Base-by-base conservation (phyloP, 495 filamentous ascomycete species). In the Aspergillus kassunensis region DNA sequence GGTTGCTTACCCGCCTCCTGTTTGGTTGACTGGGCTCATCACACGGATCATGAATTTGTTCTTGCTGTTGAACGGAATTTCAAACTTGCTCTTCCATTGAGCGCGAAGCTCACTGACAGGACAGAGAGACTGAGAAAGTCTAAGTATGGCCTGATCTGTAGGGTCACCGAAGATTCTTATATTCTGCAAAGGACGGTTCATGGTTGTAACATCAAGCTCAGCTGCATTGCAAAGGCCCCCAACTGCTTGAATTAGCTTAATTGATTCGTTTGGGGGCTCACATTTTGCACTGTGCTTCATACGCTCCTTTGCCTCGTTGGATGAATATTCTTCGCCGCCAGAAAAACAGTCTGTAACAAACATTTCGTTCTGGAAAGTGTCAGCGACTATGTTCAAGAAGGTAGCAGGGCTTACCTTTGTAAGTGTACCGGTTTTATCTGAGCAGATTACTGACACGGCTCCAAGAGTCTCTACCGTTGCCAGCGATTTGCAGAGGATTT, bases 381-480 rank as follows among this genome's bases (percentile, higher is more conserved):
- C 13, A 39, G 45, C 29, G 36, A 34, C 19, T 6, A 5, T 4
- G 10, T 25, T 12, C 23, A n/a, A 1, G 6, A 36, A n/a, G 4
- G 10, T 0, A 15, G 40, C 1, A 15, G 37, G 21, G 23, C 11
- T 13, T 58, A 79, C 77, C 67, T 78, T 71, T 0, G 85, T 87
- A 27, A 87, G 66, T 0, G 84, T 87, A 10, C 84, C 85, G 0
- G 84, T 87, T 64, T 86, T 88, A 57, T 87, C 84, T 1, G 78
- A 85, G 62, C 83, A 87, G 37, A 87, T 83, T 13, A 85, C 79
- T 1, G 75, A 79, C 1, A 88, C 85, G 9, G 81, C 72, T 1
- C 85, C 85, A 0, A 88, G 71, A 0, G 84, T 87, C 65, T 89
- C 86, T 1, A 88, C 84, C 0, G 82, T 86, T 60, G 81, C 80